Base-by-base conservation (phyloP, 495 filamentous ascomycete species). In the Penicillium parvum region DNA sequence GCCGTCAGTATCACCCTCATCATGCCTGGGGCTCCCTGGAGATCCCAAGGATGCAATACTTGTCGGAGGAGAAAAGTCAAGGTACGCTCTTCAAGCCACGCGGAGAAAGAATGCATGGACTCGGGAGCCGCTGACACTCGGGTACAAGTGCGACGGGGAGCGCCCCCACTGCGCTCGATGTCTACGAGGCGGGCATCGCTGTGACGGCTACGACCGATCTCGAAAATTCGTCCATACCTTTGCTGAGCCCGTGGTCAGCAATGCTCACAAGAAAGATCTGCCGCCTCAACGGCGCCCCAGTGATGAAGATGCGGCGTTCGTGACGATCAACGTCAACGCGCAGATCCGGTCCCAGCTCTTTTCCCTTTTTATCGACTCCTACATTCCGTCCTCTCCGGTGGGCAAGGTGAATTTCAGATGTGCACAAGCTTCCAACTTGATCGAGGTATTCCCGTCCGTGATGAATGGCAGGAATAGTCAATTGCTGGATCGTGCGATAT, bases 71-170 rank as follows among this genome's bases (percentile, higher is more conserved):
- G 47, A 11, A 50, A 45, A 26, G 47, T 50, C 12, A 50, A 50
- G 36, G 47, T 50, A 22, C 9, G 27, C 32, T 18, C n/a, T n/a
- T n/a, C n/a, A n/a, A n/a, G n/a, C n/a, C n/a, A n/a, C n/a, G n/a
- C n/a, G n/a, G n/a, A n/a, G n/a, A n/a, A n/a, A n/a, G n/a, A n/a
- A n/a, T n/a, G n/a, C n/a, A n/a, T n/a, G n/a, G n/a, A n/a, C n/a
- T n/a, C n/a, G n/a, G n/a, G n/a, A n/a, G n/a, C n/a, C n/a, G n/a
- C n/a, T n/a, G n/a, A n/a, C n/a, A n/a, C n/a, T 9, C 14, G n/a
- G n/a, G n/a, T n/a, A n/a, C n/a, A n/a, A 45, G 47, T 50, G 47
- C 23, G 47, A 50, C 40, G 34, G 44, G 39, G 40, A 50, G 28
- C 47, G 32, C 11, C 47, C 47, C 19, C 22, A 45, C 19, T 50